phyloP scores from a whole-genome alignment of 352 stramenopile species.

The Phytophthora tentaculata region DNA sequence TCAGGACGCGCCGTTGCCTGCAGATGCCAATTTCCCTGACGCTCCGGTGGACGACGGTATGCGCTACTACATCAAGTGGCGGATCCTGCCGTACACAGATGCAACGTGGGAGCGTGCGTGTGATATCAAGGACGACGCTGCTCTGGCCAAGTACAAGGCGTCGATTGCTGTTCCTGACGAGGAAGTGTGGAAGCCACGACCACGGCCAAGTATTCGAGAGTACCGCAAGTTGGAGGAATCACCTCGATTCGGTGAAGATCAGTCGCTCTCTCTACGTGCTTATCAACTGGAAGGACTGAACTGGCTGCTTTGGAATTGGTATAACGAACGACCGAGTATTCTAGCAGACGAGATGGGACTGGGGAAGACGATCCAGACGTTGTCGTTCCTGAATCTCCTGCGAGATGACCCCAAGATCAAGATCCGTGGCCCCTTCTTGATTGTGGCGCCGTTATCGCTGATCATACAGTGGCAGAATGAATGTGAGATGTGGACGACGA shows the following conservation, averaged over 20 bases:
- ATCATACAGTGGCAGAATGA: conserved; percentile 99
- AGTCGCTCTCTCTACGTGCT: conserved; percentile 72
- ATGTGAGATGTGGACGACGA: conserved; percentile 98
- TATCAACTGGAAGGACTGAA: conserved; percentile 92
- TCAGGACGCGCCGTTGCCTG: conserved; percentile 60
- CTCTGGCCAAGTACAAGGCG: conserved; percentile 78
- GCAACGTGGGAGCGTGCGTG: conserved; percentile 89
- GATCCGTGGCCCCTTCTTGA: conserved; percentile 95
- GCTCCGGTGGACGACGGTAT: conserved; percentile 85
- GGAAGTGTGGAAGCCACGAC: conserved; percentile 61
- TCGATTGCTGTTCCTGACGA: conserved; percentile 63
- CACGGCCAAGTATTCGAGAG: conserved; percentile 76
- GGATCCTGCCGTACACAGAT: conserved; percentile 84
- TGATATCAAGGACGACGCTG: conserved; percentile 86
- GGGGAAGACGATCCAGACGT: conserved; percentile 93
- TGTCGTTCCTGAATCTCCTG: conserved; percentile 95
- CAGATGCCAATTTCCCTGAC: conserved; percentile 61
- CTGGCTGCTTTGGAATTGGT: conserved; percentile 92
- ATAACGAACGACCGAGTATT: conserved; percentile 89
- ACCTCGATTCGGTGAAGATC: conserved; percentile 73
- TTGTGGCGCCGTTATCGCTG: conserved; percentile 98
- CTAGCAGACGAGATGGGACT: conserved; percentile 93
- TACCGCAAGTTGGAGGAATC: conserved; percentile 89
- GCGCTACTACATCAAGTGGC: conserved; percentile 90
- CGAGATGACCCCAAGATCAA: conserved; percentile 90